phyloP scores from a whole-genome alignment of 129 eudicot species.

The Arctium minus region DNA sequence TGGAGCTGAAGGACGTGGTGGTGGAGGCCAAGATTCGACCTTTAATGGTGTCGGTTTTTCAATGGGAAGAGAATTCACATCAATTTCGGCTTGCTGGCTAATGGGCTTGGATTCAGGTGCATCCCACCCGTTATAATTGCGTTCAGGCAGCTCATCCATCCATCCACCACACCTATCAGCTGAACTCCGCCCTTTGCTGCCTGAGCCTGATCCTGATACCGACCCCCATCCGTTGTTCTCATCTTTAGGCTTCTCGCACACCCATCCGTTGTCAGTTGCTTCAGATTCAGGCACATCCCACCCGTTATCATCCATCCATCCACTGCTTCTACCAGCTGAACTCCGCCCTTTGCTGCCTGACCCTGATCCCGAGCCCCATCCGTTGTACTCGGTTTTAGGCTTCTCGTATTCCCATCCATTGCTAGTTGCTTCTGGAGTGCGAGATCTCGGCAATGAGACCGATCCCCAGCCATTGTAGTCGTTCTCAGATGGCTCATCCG shows the following conservation, averaged over 20 bases:
- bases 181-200: background rate
- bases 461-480: constrained; percentile 28
- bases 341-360: constrained; percentile 2
- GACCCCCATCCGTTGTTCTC: constrained; percentile 31
- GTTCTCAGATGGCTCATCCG: constrained; percentile 2
- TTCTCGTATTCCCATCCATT: constrained; percentile 25
- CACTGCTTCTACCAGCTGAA: constrained; percentile 5
- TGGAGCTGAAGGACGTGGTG: constrained; percentile 49
- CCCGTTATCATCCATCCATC: constrained; percentile 27
- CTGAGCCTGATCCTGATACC: background rate
- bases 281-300: constrained; percentile 26
- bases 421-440: background rate
- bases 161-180: constrained; percentile 11
- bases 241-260: constrained; percentile 3
- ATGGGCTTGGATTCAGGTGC: constrained; percentile 2
- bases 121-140: constrained; percentile 10
- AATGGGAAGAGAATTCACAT: constrained; percentile 3
- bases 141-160: background rate
- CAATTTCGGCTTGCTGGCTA: constrained; percentile 12
- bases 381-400: constrained; percentile 15
- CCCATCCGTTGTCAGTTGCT: constrained; percentile 30
- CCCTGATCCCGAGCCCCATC: constrained; percentile 25
- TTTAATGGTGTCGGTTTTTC: constrained; percentile 9
- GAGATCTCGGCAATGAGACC: constrained; percentile 5
- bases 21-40: background rate